Conservation (phyloP, 1,284 basidiomycete genomes). For the Cystobasidiaceae sp. region DNA sequence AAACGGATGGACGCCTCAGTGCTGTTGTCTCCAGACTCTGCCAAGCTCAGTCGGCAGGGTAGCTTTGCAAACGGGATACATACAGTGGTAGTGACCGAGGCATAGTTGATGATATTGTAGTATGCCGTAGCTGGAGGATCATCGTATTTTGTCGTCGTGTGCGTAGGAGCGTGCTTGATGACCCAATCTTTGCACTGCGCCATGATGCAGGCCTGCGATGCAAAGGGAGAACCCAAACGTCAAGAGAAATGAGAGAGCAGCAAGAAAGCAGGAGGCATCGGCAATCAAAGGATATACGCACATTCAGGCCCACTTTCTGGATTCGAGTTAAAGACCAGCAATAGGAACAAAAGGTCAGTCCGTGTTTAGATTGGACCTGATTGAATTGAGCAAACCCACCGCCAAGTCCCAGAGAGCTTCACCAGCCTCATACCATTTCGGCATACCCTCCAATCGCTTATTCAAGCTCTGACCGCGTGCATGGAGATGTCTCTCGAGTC, state of each 20-base stretch:
- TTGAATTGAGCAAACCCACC: not conserved
- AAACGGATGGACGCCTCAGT: not conserved
- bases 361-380: not conserved
- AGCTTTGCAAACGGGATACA: not conserved
- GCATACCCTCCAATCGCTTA: slow-evolving; percentile 6
- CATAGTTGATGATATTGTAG: slow-evolving; percentile 2
- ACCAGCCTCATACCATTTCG: not conserved
- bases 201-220: slow-evolving; percentile 5
- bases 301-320: slow-evolving; percentile 3
- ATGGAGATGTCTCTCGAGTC: not conserved
- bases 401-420: slow-evolving; percentile 12
- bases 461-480: not conserved
- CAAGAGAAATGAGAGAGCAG: not conserved
- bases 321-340: not conserved
- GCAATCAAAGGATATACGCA: not conserved
- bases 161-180: slow-evolving; percentile 19
- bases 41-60: no score
- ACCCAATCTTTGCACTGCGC: slow-evolving; percentile 13
- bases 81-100: not conserved
- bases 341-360: not conserved
- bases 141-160: slow-evolving; percentile 2
- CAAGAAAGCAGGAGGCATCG: not conserved
- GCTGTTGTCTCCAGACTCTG: no score
- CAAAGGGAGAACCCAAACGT: not conserved
- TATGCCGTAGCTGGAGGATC: slow-evolving; percentile 12